Conservation (phyloP, 352 stramenopile species). For the Pythium periplocum region DNA sequence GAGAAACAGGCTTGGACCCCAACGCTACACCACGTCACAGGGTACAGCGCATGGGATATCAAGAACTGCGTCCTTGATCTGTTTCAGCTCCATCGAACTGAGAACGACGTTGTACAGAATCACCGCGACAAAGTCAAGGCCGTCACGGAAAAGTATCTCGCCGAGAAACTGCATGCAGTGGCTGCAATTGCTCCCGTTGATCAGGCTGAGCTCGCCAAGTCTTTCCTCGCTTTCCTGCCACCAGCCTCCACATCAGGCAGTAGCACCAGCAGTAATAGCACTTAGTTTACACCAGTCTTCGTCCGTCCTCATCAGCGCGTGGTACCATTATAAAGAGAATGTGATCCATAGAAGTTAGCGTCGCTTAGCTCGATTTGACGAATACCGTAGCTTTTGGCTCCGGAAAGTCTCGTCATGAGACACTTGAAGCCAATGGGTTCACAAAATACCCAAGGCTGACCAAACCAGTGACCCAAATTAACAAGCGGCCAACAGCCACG, state of each 20-base stretch:
- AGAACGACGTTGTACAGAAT: slow-evolving; percentile 51
- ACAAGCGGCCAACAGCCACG: too few relatives aligned
- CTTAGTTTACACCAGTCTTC: too few relatives aligned
- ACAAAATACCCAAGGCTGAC: too few relatives aligned
- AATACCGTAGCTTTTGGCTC: too few relatives aligned
- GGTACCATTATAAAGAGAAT: too few relatives aligned
- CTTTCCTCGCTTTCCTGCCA: slow-evolving; percentile 27
- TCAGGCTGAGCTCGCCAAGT: slow-evolving; percentile 38
- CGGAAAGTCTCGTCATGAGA: too few relatives aligned
- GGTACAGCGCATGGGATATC: slow-evolving; percentile 70
- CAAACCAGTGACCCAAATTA: too few relatives aligned
- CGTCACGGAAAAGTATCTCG: slow-evolving; percentile 78
- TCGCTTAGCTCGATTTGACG: too few relatives aligned
- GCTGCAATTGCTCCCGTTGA: slow-evolving; percentile 44
- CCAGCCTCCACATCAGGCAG: background rate
- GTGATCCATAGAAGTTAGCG: too few relatives aligned
- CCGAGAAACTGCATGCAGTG: slow-evolving; percentile 54
- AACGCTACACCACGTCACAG: slow-evolving; percentile 74
- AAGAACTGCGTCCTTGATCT: slow-evolving; percentile 62
- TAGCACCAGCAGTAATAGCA: slow-evolving; percentile 1
- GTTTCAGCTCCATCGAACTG: slow-evolving; percentile 48
- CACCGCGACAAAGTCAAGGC: slow-evolving; percentile 78
- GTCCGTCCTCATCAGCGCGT: too few relatives aligned
- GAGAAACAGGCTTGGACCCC: slow-evolving; percentile 65
- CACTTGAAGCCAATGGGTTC: too few relatives aligned